These are phyloP conservation scores for Ceratocystis colombiana DNA, from an alignment of 2,329 filamentous ascomycete species.

Conservation along the genomic window DNA sequence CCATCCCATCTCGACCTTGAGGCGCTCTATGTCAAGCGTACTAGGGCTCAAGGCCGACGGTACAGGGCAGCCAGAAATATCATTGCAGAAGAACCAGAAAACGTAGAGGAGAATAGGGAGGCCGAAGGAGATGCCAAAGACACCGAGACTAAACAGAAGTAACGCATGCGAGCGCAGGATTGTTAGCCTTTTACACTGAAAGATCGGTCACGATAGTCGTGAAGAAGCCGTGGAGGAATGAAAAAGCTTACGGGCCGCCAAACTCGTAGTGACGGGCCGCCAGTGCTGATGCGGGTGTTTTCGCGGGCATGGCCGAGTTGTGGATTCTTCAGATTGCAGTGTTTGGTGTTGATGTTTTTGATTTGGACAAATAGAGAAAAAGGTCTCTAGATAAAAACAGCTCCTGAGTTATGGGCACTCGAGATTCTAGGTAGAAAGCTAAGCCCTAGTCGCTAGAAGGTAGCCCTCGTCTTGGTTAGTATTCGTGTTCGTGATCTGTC, in stretches of 20 bases:
- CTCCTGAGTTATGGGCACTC: background rate
- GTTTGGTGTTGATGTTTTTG: background rate
- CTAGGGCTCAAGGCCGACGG: constrained; percentile 67
- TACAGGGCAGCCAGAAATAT: constrained; percentile 80
- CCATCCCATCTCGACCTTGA: constrained; percentile 79
- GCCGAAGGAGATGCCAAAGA: constrained; percentile 65
- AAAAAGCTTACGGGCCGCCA: constrained; percentile 40
- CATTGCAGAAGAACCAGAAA: constrained; percentile 81
- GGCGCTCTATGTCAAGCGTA: constrained; percentile 56
- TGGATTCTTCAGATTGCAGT: background rate
- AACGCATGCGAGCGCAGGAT: background rate
- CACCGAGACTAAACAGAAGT: constrained; percentile 51
- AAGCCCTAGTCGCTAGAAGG: background rate
- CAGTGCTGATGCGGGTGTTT: constrained; percentile 27
- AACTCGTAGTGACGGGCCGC: constrained; percentile 43
- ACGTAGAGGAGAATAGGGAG: constrained; percentile 70
- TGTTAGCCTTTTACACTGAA: background rate
- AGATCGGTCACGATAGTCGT: background rate
- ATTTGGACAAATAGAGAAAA: background rate
- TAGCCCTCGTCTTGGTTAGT: background rate
- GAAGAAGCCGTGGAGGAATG: background rate
- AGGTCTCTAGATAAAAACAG: background rate
- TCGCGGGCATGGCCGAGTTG: constrained; percentile 23
- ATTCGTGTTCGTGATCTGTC: constrained; percentile 12
- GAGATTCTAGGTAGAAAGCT: background rate